Base-by-base conservation (phyloP, 192 early-diverging fungal genomes). In the Entomortierella beljakovae region DNA sequence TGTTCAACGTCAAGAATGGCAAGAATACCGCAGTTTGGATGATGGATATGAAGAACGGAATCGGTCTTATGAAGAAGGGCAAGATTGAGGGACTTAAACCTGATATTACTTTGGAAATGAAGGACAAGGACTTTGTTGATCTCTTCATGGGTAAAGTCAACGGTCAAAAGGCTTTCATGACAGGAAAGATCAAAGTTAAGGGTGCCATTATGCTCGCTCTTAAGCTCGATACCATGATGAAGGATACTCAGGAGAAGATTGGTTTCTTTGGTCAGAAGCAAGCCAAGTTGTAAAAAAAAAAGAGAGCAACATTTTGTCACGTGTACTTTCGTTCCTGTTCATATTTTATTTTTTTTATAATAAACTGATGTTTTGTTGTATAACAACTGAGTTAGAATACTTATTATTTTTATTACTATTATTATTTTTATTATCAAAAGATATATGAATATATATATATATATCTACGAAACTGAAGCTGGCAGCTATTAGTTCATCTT, bases 141-240 rank as follows among this genome's bases (percentile, higher is more conserved):
- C 71, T 99, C 37, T 90, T 93, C 32, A 80, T 85, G 35, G 96
- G 95, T 49, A 95, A 94, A 84, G 68, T 92, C 49, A 96, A 92
- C 48, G 92, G 92, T 22, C 96, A 98, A 88, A 93, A 94, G 82
- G 92, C 94, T 25, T 98, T 95, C 75, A 94, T 96, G 94, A 76
- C 85, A 16, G 94, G 97, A 33, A 97, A 97, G 82, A 87, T 94
- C 80, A 98, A 97, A 84, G 81, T 91, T 50, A 92, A 91, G 82
- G 92, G 91, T 55, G 88, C 92, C 49, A 88, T 92, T 64, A 90
- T 89, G 87, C 80, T 94, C 43, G 90, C 90, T n/a, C 88, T 89
- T 54, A 92, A 92, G 74, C 84, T 94, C 7, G 88, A 92, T 70
- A 77, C 70, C 42, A 87, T 94, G 52, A 87, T 94, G 61, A 90